phyloP scores from a whole-genome alignment of 2,329 filamentous ascomycete species.

The Nemania diffusa region DNA sequence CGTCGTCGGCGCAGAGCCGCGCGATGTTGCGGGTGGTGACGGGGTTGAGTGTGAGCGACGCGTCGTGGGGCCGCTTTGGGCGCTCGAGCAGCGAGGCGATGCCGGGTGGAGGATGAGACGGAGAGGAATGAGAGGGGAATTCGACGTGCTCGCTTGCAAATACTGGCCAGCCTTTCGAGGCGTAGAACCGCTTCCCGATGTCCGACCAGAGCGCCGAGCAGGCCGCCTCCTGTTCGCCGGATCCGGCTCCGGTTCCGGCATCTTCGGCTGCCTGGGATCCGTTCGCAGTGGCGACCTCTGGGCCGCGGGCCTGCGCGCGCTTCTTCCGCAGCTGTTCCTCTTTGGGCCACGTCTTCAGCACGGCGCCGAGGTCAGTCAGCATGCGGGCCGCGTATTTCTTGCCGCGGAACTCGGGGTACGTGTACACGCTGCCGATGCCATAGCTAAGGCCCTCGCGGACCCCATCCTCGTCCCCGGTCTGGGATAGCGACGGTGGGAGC shows the following conservation, averaged over 20 bases:
- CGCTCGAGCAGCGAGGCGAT: conserved; percentile 40
- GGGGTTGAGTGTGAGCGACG: conserved; percentile 44
- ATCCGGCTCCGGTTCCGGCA: neutral
- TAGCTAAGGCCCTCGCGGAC: conserved; percentile 71
- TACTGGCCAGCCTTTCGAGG: conserved; percentile 78
- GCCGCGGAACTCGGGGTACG: conserved; percentile 71
- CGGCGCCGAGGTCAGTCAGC: conserved; percentile 70
- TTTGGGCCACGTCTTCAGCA: conserved; percentile 53
- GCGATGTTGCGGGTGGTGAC: conserved; percentile 71
- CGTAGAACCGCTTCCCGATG: conserved; percentile 86
- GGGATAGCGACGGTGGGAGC: conserved; percentile 25
- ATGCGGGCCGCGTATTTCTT: conserved; percentile 82
- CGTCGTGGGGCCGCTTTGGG: neutral
- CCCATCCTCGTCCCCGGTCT: conserved; percentile 37
- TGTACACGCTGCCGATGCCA: conserved; percentile 85
- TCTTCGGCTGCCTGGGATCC: neutral
- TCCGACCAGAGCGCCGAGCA: conserved; percentile 90
- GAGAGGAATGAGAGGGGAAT: conserved; percentile 54
- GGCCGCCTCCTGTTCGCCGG: conserved; percentile 47
- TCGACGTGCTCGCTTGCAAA: conserved; percentile 79
- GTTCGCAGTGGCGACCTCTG: too few species aligned
- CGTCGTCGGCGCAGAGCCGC: conserved; percentile 71
- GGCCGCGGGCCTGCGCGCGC: too few species aligned
- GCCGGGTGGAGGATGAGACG: conserved; percentile 40
- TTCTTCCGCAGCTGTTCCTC: conserved; percentile 30